A percentile compares a stretch with the other conserved stretches of the same genome.
These are phyloP conservation scores for Quercus berberidifolia DNA, from an alignment of 306 rosid species.

Conservation along the genomic window DNA sequence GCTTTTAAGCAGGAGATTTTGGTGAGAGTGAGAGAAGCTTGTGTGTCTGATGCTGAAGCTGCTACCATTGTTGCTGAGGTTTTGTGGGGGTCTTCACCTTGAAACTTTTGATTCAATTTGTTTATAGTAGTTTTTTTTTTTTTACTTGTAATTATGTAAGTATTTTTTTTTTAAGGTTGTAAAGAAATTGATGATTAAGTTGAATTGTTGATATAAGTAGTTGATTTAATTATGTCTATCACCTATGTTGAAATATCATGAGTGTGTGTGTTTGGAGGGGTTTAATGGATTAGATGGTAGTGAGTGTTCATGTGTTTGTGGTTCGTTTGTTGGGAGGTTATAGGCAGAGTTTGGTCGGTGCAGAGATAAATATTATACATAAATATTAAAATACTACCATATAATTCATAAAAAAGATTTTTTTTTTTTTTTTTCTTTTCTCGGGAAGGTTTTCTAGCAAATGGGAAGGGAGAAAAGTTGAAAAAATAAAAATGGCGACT, in stretches of 20 bases:
- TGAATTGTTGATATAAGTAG: not conserved
- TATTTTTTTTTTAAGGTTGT: not conserved
- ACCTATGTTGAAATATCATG: not conserved
- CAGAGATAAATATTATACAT: not conserved
- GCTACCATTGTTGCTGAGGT: constrained; percentile 85
- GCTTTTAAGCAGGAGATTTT: constrained; percentile 66
- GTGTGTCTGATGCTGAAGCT: constrained; percentile 73
- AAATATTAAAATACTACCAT: too few species aligned
- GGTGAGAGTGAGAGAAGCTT: constrained; percentile 56
- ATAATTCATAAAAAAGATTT: too few species aligned
- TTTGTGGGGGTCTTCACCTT: constrained; percentile 79
- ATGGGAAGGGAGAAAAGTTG: too few species aligned
- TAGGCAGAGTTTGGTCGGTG: not conserved
- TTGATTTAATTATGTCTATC: not conserved
- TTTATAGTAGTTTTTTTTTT: not conserved
- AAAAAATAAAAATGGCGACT: not conserved
- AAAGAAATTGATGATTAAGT: constrained; percentile 3
- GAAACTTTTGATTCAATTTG: not conserved
- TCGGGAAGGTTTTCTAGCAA: not conserved
- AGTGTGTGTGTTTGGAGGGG: not conserved
- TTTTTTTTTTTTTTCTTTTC: too few species aligned
- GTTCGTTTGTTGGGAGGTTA: not conserved
- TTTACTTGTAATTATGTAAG: not conserved
- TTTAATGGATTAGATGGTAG: not conserved
- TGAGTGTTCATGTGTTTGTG: not conserved